Base-by-base conservation (phyloP, 2,329 filamentous ascomycete genomes). In the Thelonectria discophora region DNA sequence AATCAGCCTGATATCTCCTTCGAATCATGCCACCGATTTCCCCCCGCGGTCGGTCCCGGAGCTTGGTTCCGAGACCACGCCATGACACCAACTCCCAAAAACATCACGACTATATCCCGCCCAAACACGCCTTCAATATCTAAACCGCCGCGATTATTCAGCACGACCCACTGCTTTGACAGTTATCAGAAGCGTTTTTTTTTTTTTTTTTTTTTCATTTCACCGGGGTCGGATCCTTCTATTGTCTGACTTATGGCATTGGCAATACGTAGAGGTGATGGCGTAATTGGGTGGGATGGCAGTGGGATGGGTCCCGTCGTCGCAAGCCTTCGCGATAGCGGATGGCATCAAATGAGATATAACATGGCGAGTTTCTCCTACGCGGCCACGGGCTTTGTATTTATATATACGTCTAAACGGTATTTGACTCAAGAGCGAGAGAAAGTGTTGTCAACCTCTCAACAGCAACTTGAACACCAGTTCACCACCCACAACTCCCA, bases 201-300 rank as follows among this genome's bases (percentile, higher is more conserved):
- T n/a, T n/a, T n/a, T n/a, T n/a, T n/a, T n/a, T n/a, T 40, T 20
- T 53, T 48, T 47, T 7, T 49, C 54, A 37, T 45, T 43, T 12
- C 18, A 37, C 54, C 21, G 39, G 49, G 53, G 54, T 34, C 48
- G 39, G 15, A 51, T 46, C 39, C 50, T 51, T 56, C 42, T 55
- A 57, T 54, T 50, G 40, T 52, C 46, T 37, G 39, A 57, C 49
- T 57, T 45, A 24, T 24, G 12, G 37, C 40, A 68, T 68, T 69
- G 65, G 46, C 63, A 68, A 69, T 69, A 11, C 40, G 8, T 39
- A 45, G 8, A 49, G 51, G 42, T 43, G 58, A 69, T 69, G 64
- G 67, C 67, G 67, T 65, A 66, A 69, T 69, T 53, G 43, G 47
- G 43, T 59, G 58, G 58, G 58, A 60, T 60, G 21, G 46, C 21